These are phyloP conservation scores for Ceratobasidium sp. DNA, from an alignment of 1,284 basidiomycete genomes.

Conservation along the genomic window DNA sequence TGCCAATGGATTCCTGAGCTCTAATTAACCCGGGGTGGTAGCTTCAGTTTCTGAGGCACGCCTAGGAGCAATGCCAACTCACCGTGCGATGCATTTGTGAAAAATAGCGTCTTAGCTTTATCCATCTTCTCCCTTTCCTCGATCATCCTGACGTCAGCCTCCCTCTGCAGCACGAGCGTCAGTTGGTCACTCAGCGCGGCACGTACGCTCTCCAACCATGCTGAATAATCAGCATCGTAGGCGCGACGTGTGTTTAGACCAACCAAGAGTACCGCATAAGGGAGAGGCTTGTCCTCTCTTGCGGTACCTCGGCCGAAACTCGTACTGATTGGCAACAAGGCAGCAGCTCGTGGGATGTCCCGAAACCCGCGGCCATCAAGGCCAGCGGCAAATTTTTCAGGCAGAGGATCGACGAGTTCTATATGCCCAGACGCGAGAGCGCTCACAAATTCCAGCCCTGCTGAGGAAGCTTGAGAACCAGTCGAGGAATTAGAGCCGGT, in stretches of 20 bases:
- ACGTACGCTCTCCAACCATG: slow-evolving; percentile 42
- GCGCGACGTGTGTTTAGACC: slow-evolving; percentile 43
- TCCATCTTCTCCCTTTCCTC: slow-evolving; percentile 50
- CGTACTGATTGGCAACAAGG: background rate
- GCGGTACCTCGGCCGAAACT: background rate
- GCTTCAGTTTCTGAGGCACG: too few relatives aligned
- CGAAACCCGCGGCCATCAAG: slow-evolving; percentile 17
- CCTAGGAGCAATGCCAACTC: slow-evolving; percentile 34
- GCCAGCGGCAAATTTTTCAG: background rate
- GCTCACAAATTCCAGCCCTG: background rate
- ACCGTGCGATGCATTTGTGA: slow-evolving; percentile 50
- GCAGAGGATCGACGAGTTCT: slow-evolving; percentile 20
- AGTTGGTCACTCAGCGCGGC: slow-evolving; percentile 41
- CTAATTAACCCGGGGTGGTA: slow-evolving; percentile 23
- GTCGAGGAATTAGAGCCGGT: background rate
- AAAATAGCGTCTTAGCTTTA: slow-evolving; percentile 53
- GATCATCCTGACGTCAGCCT: slow-evolving; percentile 41
- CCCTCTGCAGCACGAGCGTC: slow-evolving; percentile 39
- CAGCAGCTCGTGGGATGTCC: slow-evolving; percentile 4
- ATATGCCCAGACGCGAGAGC: slow-evolving; percentile 16
- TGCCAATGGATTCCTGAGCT: slow-evolving; percentile 53
- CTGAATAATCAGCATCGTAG: slow-evolving; percentile 44
- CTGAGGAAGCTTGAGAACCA: background rate
- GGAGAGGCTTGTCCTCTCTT: background rate
- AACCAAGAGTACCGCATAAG: slow-evolving; percentile 36